Evolutionary conservation across 2,329 filamentous ascomycete genomes (phyloP).

Genomic region (Calonectria hawksworthii): DNA sequence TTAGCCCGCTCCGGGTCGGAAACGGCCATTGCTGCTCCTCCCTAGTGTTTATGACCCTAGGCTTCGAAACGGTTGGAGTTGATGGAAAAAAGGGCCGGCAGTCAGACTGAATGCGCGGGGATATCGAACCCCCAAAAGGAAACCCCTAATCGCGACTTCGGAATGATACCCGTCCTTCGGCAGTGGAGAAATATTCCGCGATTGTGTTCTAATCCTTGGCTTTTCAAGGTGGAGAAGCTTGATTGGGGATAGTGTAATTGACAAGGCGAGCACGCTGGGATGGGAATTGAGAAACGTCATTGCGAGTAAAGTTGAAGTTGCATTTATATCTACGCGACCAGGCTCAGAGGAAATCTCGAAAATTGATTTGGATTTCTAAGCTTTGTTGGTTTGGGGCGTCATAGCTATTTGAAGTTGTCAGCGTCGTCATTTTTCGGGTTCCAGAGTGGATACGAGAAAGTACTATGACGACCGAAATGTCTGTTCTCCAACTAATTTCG

Average conservation of each 20-base stretch:
- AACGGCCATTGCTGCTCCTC: constrained; percentile 24
- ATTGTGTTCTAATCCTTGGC: constrained; percentile 21
- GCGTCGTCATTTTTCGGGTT: constrained; percentile 24
- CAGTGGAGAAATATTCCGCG: constrained; percentile 7
- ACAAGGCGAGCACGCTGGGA: neutral
- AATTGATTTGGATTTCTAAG: constrained; percentile 16
- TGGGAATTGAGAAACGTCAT: neutral
- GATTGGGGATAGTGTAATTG: constrained; percentile 20
- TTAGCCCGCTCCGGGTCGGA: constrained; percentile 34
- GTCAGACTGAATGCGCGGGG: neutral
- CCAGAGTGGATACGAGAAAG: neutral
- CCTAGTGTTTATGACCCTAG: neutral
- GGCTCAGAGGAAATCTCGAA: neutral
- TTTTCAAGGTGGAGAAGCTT: constrained; percentile 18
- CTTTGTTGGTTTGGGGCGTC: constrained; percentile 11
- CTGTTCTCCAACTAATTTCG: neutral
- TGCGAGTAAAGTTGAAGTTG: neutral
- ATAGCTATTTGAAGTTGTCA: constrained; percentile 14
- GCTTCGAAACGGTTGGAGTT: neutral
- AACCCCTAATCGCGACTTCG: neutral
- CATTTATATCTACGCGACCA: neutral
- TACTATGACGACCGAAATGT: constrained; percentile 16
- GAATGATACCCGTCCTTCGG: neutral
- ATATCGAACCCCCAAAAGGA: neutral
- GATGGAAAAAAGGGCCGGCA: neutral